These are phyloP conservation scores for Phaeosphaeria sp. DNA, from an alignment of 2,329 filamentous ascomycete species.

Conservation along the genomic window DNA sequence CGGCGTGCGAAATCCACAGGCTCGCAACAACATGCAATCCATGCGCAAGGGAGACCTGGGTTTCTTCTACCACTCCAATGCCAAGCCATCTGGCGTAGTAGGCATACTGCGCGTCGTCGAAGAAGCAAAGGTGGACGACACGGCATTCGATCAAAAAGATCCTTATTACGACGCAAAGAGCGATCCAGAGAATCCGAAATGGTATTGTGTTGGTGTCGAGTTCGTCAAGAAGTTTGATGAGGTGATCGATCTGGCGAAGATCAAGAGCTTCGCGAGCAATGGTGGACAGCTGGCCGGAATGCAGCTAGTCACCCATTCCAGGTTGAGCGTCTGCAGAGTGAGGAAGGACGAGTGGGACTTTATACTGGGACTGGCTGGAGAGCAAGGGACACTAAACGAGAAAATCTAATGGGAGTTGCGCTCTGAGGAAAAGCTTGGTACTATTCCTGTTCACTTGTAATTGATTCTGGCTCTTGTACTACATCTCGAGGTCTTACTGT, in stretches of 20 bases:
- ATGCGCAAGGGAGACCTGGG: conserved; percentile 93
- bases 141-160: conserved; percentile 72
- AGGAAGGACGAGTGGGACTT: conserved; percentile 69
- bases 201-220: conserved; percentile 88
- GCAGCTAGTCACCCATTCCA: conserved; percentile 82
- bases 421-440: not conserved
- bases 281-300: conserved; percentile 71
- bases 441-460: not conserved
- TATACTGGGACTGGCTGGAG: conserved; percentile 60
- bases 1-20: conserved; percentile 64
- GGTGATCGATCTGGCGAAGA: conserved; percentile 72
- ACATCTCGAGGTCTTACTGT: not conserved
- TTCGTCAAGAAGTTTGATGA: conserved; percentile 83
- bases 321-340: conserved; percentile 81
- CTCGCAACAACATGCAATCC: conserved; percentile 85
- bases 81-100: conserved; percentile 85
- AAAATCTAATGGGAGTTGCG: not conserved
- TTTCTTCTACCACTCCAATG: conserved; percentile 98
- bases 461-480: not conserved
- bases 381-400: conserved; percentile 8
- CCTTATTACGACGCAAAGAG: conserved; percentile 87
- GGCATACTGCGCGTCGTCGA: conserved; percentile 88
- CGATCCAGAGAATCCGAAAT: conserved; percentile 72
- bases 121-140: conserved; percentile 81
- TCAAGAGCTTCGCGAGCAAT: conserved; percentile 67